phyloP scores from a whole-genome alignment of 805 yeast species.

The Suhomyces kilbournensis region DNA sequence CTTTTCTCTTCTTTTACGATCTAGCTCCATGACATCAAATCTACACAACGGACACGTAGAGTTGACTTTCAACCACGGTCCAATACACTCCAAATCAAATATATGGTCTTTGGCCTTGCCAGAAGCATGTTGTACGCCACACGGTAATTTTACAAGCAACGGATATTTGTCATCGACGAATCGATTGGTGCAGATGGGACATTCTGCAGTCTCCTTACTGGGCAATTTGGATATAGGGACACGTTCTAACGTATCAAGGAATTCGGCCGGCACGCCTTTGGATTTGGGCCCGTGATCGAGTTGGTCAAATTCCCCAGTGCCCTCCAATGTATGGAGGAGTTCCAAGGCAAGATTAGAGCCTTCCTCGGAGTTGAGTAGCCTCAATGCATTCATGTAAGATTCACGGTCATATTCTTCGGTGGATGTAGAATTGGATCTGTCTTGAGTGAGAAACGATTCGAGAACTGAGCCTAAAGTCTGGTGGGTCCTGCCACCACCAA shows the following conservation, averaged over 20 bases:
- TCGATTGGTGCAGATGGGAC: conserved; percentile 81
- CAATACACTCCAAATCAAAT: conserved; percentile 86
- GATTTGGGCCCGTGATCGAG: conserved; percentile 5
- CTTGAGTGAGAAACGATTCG: conserved; percentile 29
- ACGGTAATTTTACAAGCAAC: conserved; percentile 70
- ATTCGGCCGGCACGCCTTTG: conserved; percentile 64
- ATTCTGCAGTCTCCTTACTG: conserved; percentile 53
- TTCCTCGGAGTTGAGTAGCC: conserved; percentile 27
- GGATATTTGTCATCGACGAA: conserved; percentile 76
- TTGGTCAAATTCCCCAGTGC: conserved; percentile 1
- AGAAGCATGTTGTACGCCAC: conserved; percentile 39
- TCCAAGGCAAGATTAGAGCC: conserved; percentile 28
- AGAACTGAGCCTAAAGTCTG: conserved; percentile 33
- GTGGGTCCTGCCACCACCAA: conserved; percentile 14
- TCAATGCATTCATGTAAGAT: conserved; percentile 30
- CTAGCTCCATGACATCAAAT: conserved; percentile 53
- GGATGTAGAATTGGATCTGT: conserved; percentile 6
- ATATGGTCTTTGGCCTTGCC: conserved; percentile 48
- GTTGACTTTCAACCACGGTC: conserved; percentile 79
- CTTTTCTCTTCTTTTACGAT: conserved; percentile 24
- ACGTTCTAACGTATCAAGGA: conserved; percentile 74
- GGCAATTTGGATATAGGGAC: conserved; percentile 39
- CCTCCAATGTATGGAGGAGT: conserved; percentile 22
- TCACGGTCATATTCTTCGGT: conserved; percentile 16
- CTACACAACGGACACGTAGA: conserved; percentile 87